A percentile compares a stretch with the other conserved stretches of the same genome.
phyloP scores from a whole-genome alignment of 2,329 filamentous ascomycete genomes.

The Aspergillus quadrilineatus region DNA sequence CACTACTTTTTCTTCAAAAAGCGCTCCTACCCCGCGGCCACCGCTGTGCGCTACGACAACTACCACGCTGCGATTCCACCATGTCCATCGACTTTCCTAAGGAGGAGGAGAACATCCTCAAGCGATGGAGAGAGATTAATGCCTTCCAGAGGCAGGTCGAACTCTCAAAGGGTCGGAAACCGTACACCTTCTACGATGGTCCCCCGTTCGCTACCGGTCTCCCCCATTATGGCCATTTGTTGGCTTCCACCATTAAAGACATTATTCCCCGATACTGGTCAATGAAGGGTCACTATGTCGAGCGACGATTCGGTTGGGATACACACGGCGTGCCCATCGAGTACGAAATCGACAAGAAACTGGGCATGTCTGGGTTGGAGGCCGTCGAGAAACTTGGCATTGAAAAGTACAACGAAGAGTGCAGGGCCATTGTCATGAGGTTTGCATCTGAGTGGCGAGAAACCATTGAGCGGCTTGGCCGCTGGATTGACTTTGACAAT shows the following conservation, averaged over 20 bases:
- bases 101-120: constrained; percentile 82
- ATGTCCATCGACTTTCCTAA: constrained; percentile 93
- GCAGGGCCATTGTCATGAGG: constrained; percentile 88
- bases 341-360: constrained; percentile 95
- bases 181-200: constrained; percentile 94
- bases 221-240: constrained; percentile 71
- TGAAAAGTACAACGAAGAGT: constrained; percentile 87
- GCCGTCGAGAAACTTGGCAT: constrained; percentile 85
- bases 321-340: constrained; percentile 93
- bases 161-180: constrained; percentile 76
- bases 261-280: constrained; percentile 96
- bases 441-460: constrained; percentile 83
- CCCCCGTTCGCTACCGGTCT: constrained; percentile 73
- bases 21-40: constrained; percentile 26
- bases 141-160: constrained; percentile 87
- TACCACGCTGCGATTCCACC: constrained; percentile 20
- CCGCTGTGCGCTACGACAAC: constrained; percentile 14
- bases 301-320: constrained; percentile 93
- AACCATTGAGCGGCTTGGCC: constrained; percentile 82
- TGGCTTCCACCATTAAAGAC: constrained; percentile 94
- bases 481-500: constrained; percentile 98
- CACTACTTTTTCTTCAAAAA: constrained; percentile 21
- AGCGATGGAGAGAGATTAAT: constrained; percentile 85
- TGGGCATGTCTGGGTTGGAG: constrained; percentile 82
- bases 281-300: constrained; percentile 92